Base-by-base conservation (phyloP, 169 alveolate species). In the Theileria sp. region DNA sequence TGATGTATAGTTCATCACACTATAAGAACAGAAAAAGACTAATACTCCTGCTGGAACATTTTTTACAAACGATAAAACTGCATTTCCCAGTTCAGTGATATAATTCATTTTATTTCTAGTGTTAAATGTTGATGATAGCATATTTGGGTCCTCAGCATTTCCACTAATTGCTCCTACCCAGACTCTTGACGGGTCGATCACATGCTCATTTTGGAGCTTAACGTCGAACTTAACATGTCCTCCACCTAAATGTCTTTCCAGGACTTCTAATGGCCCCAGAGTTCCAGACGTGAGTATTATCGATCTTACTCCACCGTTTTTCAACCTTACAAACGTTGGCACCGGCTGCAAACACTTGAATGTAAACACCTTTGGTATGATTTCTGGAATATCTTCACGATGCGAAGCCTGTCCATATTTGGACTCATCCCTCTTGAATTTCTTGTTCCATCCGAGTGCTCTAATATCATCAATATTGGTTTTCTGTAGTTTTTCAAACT, bases 281-380 rank as follows among this genome's bases (percentile, higher is more conserved):
- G 99, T 97, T 0, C 99, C 99, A 17, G 99, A 96, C 1, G 99
- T 96, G 49, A 97, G 94, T 32, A 96, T 91, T 13, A 95, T 85
- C 0, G 97, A 92, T 76, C 94, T 86, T 15, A 90, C 87, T 64
- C 92, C 95, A 60, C 92, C 88, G 30, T 92, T 81, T 77, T 87
- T 75, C 28, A 85, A 23, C 49, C 85, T 61, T 44, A 79, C 44
- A 54, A 85, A 85, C 1, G 91, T 71, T n/a, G 87, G 87, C 13
- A 79, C 75, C 2, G 91, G 58, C 72, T 85, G 87, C 61, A 85
- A 62, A 64, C 91, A 85, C 69, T 74, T 87, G 71, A 85, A 85
- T 23, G 28, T 2, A 68, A 85, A 32, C 9, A 83, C 72, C 68
- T 83, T 83, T 19, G 89, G 89, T 21, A 60, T 25, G 25, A 64